Percentiles rank a stretch among this genome's conserved stretches.
Conservation (phyloP, 2,329 filamentous ascomycete species). For the Penicillium sp. region DNA sequence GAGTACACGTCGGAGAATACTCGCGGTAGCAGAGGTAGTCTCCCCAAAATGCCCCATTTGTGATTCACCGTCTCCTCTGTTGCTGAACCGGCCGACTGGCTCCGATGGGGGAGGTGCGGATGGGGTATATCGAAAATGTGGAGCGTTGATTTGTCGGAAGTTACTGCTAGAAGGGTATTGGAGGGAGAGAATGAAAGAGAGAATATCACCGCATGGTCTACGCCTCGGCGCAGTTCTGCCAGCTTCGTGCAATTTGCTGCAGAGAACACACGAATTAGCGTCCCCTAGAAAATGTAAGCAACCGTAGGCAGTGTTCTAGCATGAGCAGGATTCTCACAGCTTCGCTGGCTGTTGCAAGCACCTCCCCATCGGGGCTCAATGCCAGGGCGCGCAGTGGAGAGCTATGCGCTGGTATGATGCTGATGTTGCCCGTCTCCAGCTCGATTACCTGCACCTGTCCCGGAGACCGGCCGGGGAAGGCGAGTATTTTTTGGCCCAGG, state of each 20-base stretch:
- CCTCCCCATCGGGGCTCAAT: slow-evolving; percentile 76
- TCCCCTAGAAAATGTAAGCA: slow-evolving; percentile 63
- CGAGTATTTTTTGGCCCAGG: slow-evolving; percentile 72
- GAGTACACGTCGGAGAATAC: slow-evolving; percentile 90
- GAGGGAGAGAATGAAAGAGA: slow-evolving; percentile 85
- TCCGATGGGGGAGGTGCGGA: slow-evolving; percentile 40
- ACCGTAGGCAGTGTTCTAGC: not conserved
- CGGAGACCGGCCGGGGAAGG: slow-evolving; percentile 82
- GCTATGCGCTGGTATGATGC: slow-evolving; percentile 89
- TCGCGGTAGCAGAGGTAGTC: slow-evolving; percentile 80
- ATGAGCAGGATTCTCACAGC: slow-evolving; percentile 52
- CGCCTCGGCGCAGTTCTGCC: slow-evolving; percentile 82
- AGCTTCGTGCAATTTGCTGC: slow-evolving; percentile 79
- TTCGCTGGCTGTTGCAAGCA: slow-evolving; percentile 89
- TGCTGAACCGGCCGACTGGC: slow-evolving; percentile 39
- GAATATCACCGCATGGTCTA: slow-evolving; percentile 85
- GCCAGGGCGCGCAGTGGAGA: slow-evolving; percentile 76
- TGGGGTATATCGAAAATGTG: slow-evolving; percentile 86
- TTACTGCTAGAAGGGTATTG: slow-evolving; percentile 80
- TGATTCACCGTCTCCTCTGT: slow-evolving; percentile 59
- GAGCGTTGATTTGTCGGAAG: slow-evolving; percentile 93
- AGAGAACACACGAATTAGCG: slow-evolving; percentile 82
- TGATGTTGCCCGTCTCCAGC: slow-evolving; percentile 76
- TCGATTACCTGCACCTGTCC: slow-evolving; percentile 91
- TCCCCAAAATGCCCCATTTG: slow-evolving; percentile 85